Base-by-base conservation (phyloP, 1,139 yeast genomes). In the Candida neerlandica region DNA sequence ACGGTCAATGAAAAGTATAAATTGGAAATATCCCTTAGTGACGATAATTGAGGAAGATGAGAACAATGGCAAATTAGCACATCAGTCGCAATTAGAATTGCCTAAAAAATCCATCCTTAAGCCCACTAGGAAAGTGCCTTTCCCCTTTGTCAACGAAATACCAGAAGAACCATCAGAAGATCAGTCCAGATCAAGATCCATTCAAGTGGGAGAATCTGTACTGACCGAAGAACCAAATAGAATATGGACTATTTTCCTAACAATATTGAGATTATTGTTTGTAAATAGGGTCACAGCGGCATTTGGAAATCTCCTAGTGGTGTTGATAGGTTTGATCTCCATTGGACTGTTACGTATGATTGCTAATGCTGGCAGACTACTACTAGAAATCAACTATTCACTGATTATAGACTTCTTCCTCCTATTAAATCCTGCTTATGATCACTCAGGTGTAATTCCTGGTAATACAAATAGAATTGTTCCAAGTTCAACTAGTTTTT, bases 121-220 rank as follows among this genome's bases (percentile, higher is more conserved):
- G 23, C 14, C 27, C 3, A 27, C 44, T 3, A 30, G 44, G 34
- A 11, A 11, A 9, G 23, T 7, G 11, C 39, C 44, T 4, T 42
- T 42, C 14, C 44, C 44, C 23, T 42, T 42, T 33, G 32, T 35
- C 14, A 29, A 33, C 2, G 44, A 42, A 34, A 34, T 33, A 19
- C n/a, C 12, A 12, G 29, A 19, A 19, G 14, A 26, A 35, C n/a
- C 30, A 37, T 12, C 41, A n/a, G 14, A 21, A n/a, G 29, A 21
- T n/a, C 41, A 37, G 4, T 23, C 4, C 1, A 16, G 27, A 23
- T 23, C 27, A 34, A 12, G 14, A 35, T 6, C 27, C 18, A 18
- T 21, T 11, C 7, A 3, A 11, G 6, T n/a, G n/a, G 14, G 19
- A 35, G 27, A 23, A 23, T 6, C 27, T 10, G 5, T 4, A 4